phyloP scores from a whole-genome alignment of 1,284 basidiomycete species.

The Phlebopus sp. region DNA sequence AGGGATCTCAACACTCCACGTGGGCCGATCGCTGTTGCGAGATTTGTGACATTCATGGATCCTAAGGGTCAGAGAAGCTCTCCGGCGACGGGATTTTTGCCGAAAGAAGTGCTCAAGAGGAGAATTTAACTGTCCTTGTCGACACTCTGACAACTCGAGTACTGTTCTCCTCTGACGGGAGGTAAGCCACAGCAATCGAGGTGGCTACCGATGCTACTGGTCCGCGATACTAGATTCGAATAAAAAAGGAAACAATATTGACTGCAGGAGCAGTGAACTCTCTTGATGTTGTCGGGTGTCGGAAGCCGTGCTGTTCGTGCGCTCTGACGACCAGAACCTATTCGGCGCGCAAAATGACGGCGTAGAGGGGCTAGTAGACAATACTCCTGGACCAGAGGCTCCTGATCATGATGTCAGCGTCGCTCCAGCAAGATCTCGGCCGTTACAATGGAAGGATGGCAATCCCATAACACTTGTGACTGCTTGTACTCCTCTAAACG shows the following conservation, averaged over 20 bases:
- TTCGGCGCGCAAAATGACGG: slow-evolving; percentile 9
- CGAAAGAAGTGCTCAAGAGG: slow-evolving; percentile 29
- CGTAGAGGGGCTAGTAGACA: slow-evolving; percentile 15
- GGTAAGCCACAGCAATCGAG: slow-evolving; percentile 32
- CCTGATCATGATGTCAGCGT: slow-evolving; percentile 39
- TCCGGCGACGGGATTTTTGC: slow-evolving; percentile 36
- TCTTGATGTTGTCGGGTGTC: slow-evolving; percentile 48
- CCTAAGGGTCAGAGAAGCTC: slow-evolving; percentile 34
- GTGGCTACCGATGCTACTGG: slow-evolving; percentile 18
- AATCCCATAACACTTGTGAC: slow-evolving; percentile 26
- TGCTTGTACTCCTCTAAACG: neutral
- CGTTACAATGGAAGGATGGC: slow-evolving; percentile 20
- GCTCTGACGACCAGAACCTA: slow-evolving; percentile 31
- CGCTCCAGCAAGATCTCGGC: slow-evolving; percentile 17
- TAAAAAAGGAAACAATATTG: slow-evolving; percentile 40
- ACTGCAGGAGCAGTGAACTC: slow-evolving; percentile 39
- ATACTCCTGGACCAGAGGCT: slow-evolving; percentile 28
- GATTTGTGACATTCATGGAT: slow-evolving; percentile 28
- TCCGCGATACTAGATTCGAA: slow-evolving; percentile 25
- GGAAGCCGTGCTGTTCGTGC: slow-evolving; percentile 35
- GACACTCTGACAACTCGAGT: slow-evolving; percentile 36
- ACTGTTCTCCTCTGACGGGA: slow-evolving; percentile 39
- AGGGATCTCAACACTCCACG: slow-evolving; percentile 34
- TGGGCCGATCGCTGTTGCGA: slow-evolving; percentile 26
- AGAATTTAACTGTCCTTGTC: slow-evolving; percentile 38